phyloP scores from a whole-genome alignment of 768 basidiomycete species.

The Tylopilus subfusipes region DNA sequence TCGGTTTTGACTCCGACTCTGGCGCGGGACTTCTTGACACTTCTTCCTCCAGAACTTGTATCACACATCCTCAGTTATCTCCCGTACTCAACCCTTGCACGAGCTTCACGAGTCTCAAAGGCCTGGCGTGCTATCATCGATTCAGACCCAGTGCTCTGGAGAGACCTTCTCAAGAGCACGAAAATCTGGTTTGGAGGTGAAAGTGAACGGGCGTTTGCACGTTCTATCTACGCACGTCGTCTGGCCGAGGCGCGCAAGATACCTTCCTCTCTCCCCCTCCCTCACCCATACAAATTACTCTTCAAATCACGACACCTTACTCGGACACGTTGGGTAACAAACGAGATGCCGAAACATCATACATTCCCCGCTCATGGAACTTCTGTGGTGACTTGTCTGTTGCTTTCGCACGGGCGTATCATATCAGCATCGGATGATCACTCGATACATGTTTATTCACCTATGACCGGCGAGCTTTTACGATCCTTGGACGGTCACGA shows the following conservation, averaged over 20 bases:
- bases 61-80: conserved; percentile 85
- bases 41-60: conserved; percentile 89
- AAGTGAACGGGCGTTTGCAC: conserved; percentile 77
- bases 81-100: conserved; percentile 76
- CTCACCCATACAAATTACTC: conserved; percentile 87
- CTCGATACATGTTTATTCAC: conserved; percentile 92
- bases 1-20: conserved; percentile 86
- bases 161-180: conserved; percentile 76
- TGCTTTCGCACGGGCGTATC: conserved; percentile 92
- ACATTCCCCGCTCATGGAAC: conserved; percentile 87
- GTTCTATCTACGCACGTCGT: conserved; percentile 62
- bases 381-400: conserved; percentile 91
- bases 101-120: conserved; percentile 84
- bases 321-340: conserved; percentile 74
- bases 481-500: conserved; percentile 84
- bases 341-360: conserved; percentile 67
- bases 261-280: conserved; percentile 56
- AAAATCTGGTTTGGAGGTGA: conserved; percentile 89
- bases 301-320: conserved; percentile 89
- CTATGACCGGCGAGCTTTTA: conserved; percentile 71
- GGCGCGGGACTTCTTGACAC: conserved; percentile 90
- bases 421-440: conserved; percentile 98
- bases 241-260: conserved; percentile 36
- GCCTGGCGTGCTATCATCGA: conserved; percentile 93
- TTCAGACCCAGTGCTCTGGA: conserved; percentile 86